Conservation (phyloP, 352 stramenopile species). For the Phytophthora boehmeriae region DNA sequence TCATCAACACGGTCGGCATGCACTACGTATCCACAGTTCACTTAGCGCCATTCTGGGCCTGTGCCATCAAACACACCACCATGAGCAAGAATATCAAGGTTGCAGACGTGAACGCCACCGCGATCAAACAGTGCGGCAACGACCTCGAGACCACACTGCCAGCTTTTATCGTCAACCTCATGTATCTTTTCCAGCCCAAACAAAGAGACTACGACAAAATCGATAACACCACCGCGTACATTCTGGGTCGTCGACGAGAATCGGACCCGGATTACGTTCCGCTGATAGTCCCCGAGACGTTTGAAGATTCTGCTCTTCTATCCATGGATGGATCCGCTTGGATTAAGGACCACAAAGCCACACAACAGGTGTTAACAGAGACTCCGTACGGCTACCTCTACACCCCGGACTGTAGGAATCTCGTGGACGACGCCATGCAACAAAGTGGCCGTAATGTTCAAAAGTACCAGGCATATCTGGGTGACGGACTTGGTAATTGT, state of each 20-base stretch:
- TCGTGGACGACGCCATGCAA: constrained; percentile 31
- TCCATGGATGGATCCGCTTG: constrained; percentile 39
- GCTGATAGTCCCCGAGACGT: constrained; percentile 31
- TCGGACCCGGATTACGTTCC: constrained; percentile 25
- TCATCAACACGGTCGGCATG: constrained; percentile 44
- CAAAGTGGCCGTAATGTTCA: constrained; percentile 47
- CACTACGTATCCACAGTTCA: constrained; percentile 36
- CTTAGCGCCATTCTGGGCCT: constrained; percentile 52
- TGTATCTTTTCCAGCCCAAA: constrained; percentile 51
- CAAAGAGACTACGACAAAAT: constrained; percentile 45
- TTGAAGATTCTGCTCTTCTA: constrained; percentile 30
- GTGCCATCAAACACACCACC: constrained; percentile 40
- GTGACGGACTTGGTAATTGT: constrained; percentile 42
- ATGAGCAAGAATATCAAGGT: constrained; percentile 42
- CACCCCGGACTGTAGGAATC: constrained; percentile 33
- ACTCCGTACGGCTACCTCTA: constrained; percentile 49
- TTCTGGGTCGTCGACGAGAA: constrained; percentile 28
- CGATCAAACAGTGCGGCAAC: constrained; percentile 29
- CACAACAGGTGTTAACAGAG: background rate
- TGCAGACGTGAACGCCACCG: constrained; percentile 22
- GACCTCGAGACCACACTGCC: constrained; percentile 28
- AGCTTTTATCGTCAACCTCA: constrained; percentile 42
- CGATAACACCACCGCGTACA: constrained; percentile 47
- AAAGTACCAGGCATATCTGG: constrained; percentile 50
- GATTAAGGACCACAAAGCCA: constrained; percentile 26